Conservation (phyloP, 192 early-diverging fungal genomes). For the Physocladia obscura region DNA sequence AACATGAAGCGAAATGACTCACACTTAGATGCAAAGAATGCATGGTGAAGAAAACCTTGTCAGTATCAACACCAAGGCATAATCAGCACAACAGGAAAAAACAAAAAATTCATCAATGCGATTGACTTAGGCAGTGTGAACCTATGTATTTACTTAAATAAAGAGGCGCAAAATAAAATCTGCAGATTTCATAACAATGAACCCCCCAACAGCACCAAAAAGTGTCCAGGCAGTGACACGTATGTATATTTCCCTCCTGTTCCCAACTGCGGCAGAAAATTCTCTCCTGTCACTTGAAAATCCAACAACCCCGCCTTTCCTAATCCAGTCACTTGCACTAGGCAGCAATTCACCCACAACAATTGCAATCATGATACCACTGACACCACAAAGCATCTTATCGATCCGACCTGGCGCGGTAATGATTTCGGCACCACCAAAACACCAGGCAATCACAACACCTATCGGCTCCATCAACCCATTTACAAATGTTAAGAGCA, state of each 20-base stretch:
- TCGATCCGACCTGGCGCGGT: constrained; percentile 2
- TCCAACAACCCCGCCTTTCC: constrained; percentile 14
- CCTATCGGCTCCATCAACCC: constrained; percentile 36
- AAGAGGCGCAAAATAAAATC: constrained; percentile 8
- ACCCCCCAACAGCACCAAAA: constrained; percentile 16
- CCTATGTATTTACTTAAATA: no score
- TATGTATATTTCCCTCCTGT: neutral
- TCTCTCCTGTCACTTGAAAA: neutral
- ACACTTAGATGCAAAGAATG: no score
- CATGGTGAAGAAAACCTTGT: no score
- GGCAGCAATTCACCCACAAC: constrained; percentile 28
- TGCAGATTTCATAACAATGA: constrained; percentile 1
- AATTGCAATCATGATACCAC: constrained; percentile 35
- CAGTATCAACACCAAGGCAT: no score
- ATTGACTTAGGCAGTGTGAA: no score
- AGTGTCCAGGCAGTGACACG: constrained; percentile 21
- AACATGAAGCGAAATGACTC: no score
- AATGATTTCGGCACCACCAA: constrained; percentile 10
- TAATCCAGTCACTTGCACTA: constrained; percentile 27
- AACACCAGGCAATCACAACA: constrained; percentile 23
- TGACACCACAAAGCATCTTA: constrained; percentile 18
- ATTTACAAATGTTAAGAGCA: constrained; percentile 26
- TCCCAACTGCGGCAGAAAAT: neutral
- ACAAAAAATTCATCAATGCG: no score
- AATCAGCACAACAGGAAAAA: no score